Conservation (phyloP, 495 filamentous ascomycete species). For the Physcia stellaris region DNA sequence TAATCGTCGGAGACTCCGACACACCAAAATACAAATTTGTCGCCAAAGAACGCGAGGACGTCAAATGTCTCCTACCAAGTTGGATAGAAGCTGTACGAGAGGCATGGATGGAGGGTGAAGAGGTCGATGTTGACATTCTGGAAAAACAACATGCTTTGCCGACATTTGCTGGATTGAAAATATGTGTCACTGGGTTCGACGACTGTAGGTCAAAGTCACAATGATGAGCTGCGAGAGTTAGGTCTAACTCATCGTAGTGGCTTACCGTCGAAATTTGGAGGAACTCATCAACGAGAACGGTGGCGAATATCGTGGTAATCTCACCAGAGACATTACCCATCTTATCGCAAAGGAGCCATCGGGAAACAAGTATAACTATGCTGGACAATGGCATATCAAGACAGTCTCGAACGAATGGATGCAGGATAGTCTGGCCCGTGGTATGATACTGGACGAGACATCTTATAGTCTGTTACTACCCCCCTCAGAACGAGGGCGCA, state of each 20-base stretch:
- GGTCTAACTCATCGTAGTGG: slow-evolving; percentile 31
- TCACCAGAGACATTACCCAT: slow-evolving; percentile 76
- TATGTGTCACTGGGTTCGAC: slow-evolving; percentile 85
- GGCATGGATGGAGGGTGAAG: slow-evolving; percentile 68
- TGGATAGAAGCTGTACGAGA: slow-evolving; percentile 78
- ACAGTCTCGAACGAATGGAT: slow-evolving; percentile 79
- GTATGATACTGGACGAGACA: slow-evolving; percentile 82
- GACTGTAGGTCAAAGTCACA: slow-evolving; percentile 43
- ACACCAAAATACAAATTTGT: slow-evolving; percentile 94
- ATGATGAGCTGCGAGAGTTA: not conserved
- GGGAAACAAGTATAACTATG: slow-evolving; percentile 81
- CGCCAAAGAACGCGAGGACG: slow-evolving; percentile 73
- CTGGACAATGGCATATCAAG: slow-evolving; percentile 61
- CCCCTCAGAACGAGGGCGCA: slow-evolving; percentile 53
- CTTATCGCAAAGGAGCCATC: slow-evolving; percentile 65
- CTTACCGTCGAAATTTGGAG: slow-evolving; percentile 53
- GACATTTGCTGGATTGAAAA: slow-evolving; percentile 47
- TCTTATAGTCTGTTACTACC: slow-evolving; percentile 65
- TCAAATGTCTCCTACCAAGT: slow-evolving; percentile 60
- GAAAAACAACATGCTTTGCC: slow-evolving; percentile 47
- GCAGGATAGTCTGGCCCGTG: slow-evolving; percentile 67
- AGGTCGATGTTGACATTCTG: slow-evolving; percentile 58
- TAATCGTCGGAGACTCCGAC: slow-evolving; percentile 75
- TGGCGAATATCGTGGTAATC: slow-evolving; percentile 68
- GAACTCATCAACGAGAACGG: slow-evolving; percentile 52